Base-by-base conservation (phyloP, 768 basidiomycete genomes). In the Mycena indigotica region DNA sequence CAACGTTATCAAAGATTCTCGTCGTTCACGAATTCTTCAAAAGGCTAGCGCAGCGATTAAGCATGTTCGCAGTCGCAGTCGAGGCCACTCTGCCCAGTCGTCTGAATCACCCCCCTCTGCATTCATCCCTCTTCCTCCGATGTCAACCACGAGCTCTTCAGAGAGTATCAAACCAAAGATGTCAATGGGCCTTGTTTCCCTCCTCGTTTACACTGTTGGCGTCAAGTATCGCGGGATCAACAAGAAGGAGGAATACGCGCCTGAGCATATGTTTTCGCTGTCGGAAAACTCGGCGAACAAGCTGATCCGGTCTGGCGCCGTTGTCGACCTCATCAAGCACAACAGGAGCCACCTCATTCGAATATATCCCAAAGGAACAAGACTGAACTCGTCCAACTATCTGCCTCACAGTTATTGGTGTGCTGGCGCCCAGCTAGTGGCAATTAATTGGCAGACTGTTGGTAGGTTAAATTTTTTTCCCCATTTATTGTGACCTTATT, bases 391-490 rank as follows among this genome's bases (percentile, higher is more conserved):
- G 62, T 86, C 86, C 23, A 98, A 98, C 67, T 98, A 88, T 65
- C 82, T 89, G 60, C 95, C 95, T 5, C 87, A 94, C 71, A 81
- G 86, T 17, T 95, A 86, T 69, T 99, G 96, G 96, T 84, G 86
- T 1, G 86, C 86, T 2, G 96, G 96, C 0, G 83, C 86, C 13
- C 95, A 98, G 70, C 73, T 98, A 4, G 94, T 95, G 0, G 94
- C 96, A 6, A 80, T 99, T 53, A 99, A 99, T 71, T 98, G 95
- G 94, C 96, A 99, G 73, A 98, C 95, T 0, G 87, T 87, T 63
- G 95, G 94, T 95, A 67, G 54, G 86, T 77, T 1, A 28, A 26
- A 44, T 28, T 29, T 24, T 8, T 46, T 58, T 57, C 15, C 12
- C 19, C 51, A 28, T 40, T 8, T 35, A 4, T 50, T 25, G 23